Evolutionary conservation across 2,329 filamentous ascomycete genomes (phyloP).

Genomic region (Verticillium klebahnii): DNA sequence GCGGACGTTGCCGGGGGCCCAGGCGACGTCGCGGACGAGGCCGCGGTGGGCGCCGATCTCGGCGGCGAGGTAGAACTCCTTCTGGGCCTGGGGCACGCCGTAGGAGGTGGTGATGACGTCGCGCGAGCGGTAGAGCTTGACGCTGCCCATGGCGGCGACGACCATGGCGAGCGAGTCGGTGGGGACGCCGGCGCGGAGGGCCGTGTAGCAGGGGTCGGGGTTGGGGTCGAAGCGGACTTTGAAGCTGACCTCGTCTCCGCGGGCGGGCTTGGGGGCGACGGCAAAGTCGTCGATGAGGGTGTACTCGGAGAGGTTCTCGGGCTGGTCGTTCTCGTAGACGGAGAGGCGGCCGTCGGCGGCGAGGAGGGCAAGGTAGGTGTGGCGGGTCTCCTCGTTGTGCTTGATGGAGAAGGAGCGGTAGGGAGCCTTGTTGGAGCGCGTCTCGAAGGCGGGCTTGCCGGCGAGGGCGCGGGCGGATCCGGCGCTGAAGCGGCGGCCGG

Average conservation of each 20-base stretch:
- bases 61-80: conserved; percentile 80
- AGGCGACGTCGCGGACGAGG: conserved; percentile 82
- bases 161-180: conserved; percentile 75
- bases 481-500: conserved; percentile 75
- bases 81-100: conserved; percentile 52
- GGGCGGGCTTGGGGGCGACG: conserved; percentile 63
- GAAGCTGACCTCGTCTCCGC: conserved; percentile 85
- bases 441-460: conserved; percentile 49
- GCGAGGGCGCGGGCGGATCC: conserved; percentile 36
- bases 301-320: conserved; percentile 77
- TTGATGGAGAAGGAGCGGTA: conserved; percentile 85
- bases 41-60: conserved; percentile 71
- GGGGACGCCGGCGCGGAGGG: conserved; percentile 75
- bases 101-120: conserved; percentile 49
- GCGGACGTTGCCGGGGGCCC: conserved; percentile 86
- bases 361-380: conserved; percentile 82
- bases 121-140: conserved; percentile 76
- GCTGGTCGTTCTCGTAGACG: conserved; percentile 80
- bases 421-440: conserved; percentile 54
- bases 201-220: conserved; percentile 71
- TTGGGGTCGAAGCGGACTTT: conserved; percentile 86
- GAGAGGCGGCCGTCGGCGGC: conserved; percentile 76
- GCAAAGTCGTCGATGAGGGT: conserved; percentile 69
- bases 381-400: conserved; percentile 69
- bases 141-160: conserved; percentile 78